Percentiles rank a stretch among this genome's conserved stretches.
Evolutionary conservation across 2,329 filamentous ascomycete genomes (phyloP).

Genomic region (Hymenoscyphus scutula): DNA sequence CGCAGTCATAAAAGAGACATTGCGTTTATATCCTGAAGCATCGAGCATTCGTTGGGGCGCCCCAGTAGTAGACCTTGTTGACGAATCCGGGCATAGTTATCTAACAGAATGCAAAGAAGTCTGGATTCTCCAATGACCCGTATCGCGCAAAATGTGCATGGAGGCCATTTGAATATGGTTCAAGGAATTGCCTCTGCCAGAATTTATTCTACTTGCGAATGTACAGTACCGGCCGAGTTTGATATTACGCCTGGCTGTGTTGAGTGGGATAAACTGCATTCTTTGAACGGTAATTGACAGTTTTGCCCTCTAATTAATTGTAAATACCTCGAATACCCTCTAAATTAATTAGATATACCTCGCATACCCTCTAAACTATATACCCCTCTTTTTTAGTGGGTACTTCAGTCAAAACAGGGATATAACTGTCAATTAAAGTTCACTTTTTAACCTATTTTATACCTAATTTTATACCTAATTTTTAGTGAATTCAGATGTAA

Average conservation of each 20-base stretch:
- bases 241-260: slow-evolving; percentile 24
- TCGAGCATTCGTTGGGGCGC: slow-evolving; percentile 19
- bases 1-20: slow-evolving; percentile 26
- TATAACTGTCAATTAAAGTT: no score
- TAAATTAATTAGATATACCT: no score
- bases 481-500: no score
- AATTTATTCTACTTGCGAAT: slow-evolving; percentile 48
- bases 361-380: no score
- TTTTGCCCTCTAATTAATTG: no score
- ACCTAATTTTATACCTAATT: no score
- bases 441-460: no score
- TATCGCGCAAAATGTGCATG: slow-evolving; percentile 43
- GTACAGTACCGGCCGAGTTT: slow-evolving; percentile 42
- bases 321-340: no score
- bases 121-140: slow-evolving; percentile 34
- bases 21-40: slow-evolving; percentile 23
- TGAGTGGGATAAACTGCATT: slow-evolving; percentile 22
- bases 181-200: slow-evolving; percentile 56
- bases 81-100: slow-evolving; percentile 18
- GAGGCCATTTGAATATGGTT: slow-evolving; percentile 54
- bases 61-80: slow-evolving; percentile 15
- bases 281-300: slow-evolving; percentile 18
- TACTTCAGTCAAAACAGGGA: no score
- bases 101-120: slow-evolving; percentile 21
- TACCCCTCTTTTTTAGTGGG: no score